Conservation (phyloP, 305 asterid genomes). For the Solanum aculeatissimum region DNA sequence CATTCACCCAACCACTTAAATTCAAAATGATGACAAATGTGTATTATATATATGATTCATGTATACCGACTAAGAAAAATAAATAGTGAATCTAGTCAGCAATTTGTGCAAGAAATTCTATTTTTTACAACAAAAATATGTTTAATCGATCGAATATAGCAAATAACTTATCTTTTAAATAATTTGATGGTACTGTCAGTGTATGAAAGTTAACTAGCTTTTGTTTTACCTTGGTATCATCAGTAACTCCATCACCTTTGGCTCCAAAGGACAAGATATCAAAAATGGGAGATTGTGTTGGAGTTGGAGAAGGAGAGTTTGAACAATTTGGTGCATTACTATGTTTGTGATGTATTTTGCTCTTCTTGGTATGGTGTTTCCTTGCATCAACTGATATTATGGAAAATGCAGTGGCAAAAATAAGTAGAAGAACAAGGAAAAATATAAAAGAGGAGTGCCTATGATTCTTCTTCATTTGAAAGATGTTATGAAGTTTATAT, state of each 20-base stretch:
- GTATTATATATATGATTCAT: background rate
- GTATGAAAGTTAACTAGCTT: background rate
- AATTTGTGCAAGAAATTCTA: background rate
- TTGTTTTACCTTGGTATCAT: constrained; percentile 50
- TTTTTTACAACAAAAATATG: background rate
- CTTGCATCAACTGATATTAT: constrained; percentile 26
- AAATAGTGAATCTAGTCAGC: background rate
- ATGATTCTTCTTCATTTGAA: constrained; percentile 23
- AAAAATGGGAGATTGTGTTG: constrained; percentile 15
- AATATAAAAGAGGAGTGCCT: constrained; percentile 7
- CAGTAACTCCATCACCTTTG: constrained; percentile 52
- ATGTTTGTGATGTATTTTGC: constrained; percentile 19
- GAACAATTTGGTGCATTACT: constrained; percentile 3
- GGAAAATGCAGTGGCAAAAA: constrained; percentile 11
- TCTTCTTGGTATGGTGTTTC: constrained; percentile 23
- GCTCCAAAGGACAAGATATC: constrained; percentile 58
- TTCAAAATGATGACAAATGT: background rate
- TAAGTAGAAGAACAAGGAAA: constrained; percentile 17
- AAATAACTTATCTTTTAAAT: background rate
- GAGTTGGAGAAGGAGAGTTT: background rate
- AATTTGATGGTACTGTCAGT: background rate
- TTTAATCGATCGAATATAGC: background rate
- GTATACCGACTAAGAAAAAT: background rate
- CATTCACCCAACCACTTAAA: background rate
- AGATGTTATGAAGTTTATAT: background rate